Base-by-base conservation (phyloP, 2,329 filamentous ascomycete genomes). In the Aureobasidium musti region DNA sequence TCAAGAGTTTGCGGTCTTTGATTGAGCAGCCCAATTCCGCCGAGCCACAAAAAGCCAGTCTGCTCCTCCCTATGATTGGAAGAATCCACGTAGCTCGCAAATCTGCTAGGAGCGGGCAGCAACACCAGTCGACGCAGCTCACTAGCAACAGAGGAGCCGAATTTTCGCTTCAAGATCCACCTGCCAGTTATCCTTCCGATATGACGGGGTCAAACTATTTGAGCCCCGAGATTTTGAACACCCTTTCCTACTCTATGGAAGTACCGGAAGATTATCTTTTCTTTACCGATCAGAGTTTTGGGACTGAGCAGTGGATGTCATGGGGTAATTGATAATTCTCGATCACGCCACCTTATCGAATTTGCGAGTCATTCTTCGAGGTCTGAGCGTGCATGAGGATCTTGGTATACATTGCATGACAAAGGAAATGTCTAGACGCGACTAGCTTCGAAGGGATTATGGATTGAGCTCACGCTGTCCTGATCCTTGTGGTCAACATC, bases 401-500 rank as follows among this genome's bases (percentile, higher is more conserved):
- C 14, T 11, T 23, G 10, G 26, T 60, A 33, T 45, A 17, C 47
- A 47, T 17, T 1, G 1, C 17, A 35, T 5, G 26, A 60, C 56
- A 60, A 45, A 60, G 41, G 28, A 47, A 47, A 60, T 1, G 28
- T 7, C 47, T 14, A 60, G n/a, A 60, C 56, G 17, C 41, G 30
- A 19, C 45, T 41, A 21, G 41, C 56, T 11, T 19, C 56, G 5
- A 33, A 59, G 30, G 39, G 56, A 28, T 17, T 11, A 19, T 60
- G 56, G 19, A 60, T 2, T 10, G 56, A 60, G 19, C 5, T 47
- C 2, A 47, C 41, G 13, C 56, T 60, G 3, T 60, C 56, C 21
- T 63, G 59, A 10, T 63, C 43, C 19, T 63, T 63, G 37, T 53
- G 60, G 23, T 63, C 26, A 13, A 65, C 21, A 35, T 65, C 61